These are phyloP conservation scores for Syncephalastrum monosporum DNA, from an alignment of 371 early-diverging fungal genomes.

Conservation along the genomic window DNA sequence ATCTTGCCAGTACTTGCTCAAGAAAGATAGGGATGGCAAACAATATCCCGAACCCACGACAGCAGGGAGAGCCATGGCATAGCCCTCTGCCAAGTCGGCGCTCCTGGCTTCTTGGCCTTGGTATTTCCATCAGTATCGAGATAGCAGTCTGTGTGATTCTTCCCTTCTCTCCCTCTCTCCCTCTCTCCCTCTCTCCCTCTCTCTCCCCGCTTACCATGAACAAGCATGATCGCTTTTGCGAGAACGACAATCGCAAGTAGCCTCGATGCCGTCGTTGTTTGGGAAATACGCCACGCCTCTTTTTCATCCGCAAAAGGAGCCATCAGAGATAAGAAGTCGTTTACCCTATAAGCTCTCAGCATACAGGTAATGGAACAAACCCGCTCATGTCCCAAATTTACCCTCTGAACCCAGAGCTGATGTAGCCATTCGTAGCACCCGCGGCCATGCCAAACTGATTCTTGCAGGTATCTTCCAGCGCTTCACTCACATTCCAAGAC, in stretches of 20 bases:
- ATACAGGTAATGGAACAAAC: no score
- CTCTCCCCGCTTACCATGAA: constrained; percentile 20
- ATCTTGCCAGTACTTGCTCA: constrained; percentile 88
- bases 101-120: constrained; percentile 50
- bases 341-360: constrained; percentile 16
- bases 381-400: constrained; percentile 16
- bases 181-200: neutral
- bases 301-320: constrained; percentile 38
- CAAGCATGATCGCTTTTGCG: constrained; percentile 46
- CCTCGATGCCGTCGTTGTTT: constrained; percentile 60
- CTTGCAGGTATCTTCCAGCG: constrained; percentile 36
- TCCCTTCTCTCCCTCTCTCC: neutral
- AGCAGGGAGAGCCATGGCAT: constrained; percentile 54
- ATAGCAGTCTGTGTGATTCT: no score
- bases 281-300: constrained; percentile 59
- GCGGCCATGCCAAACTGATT: constrained; percentile 25
- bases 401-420: constrained; percentile 66
- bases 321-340: constrained; percentile 62
- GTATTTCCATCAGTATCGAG: constrained; percentile 4
- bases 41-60: constrained; percentile 52
- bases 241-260: constrained; percentile 60
- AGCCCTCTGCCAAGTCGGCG: constrained; percentile 45
- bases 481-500: constrained; percentile 55
- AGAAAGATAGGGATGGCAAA: constrained; percentile 69
- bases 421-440: constrained; percentile 15